These are phyloP conservation scores for Hymenochaete sp. DNA, from an alignment of 1,284 basidiomycete species.

Conservation along the genomic window DNA sequence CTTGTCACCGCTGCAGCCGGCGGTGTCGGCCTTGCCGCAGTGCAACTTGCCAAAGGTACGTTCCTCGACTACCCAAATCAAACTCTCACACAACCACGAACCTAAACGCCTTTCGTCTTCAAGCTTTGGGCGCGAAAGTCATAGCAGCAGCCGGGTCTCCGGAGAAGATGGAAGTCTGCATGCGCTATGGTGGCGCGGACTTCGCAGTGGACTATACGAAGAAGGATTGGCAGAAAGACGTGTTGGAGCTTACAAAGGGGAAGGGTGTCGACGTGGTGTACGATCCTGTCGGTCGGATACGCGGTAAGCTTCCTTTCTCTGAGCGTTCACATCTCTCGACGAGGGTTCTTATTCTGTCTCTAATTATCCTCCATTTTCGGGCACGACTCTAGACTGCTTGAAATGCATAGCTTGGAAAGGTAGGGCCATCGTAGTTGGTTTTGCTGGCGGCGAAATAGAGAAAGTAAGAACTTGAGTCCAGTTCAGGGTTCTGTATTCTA, in stretches of 20 bases:
- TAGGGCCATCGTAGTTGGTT: slow-evolving; percentile 84
- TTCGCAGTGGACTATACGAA: slow-evolving; percentile 58
- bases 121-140: slow-evolving; percentile 55
- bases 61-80: not conserved
- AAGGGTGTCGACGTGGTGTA: slow-evolving; percentile 85
- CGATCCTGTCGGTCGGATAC: slow-evolving; percentile 80
- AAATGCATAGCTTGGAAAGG: slow-evolving; percentile 96
- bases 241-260: slow-evolving; percentile 52
- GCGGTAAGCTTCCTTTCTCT: slow-evolving; percentile 35
- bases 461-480: slow-evolving; percentile 42
- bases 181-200: slow-evolving; percentile 59
- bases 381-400: slow-evolving; percentile 47
- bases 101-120: not conserved
- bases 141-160: slow-evolving; percentile 72
- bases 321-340: slow-evolving; percentile 20
- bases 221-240: slow-evolving; percentile 67
- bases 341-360: no score
- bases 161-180: slow-evolving; percentile 60
- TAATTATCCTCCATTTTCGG: not conserved
- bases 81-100: not conserved
- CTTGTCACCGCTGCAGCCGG: slow-evolving; percentile 85
- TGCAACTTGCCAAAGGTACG: slow-evolving; percentile 81
- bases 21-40: slow-evolving; percentile 87
- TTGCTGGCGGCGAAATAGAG: slow-evolving; percentile 84
- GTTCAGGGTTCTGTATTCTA: not conserved